A percentile compares a stretch with the other conserved stretches of the same genome.
Conservation (phyloP, 129 eudicot species). For the Pulicaria dysenterica region DNA sequence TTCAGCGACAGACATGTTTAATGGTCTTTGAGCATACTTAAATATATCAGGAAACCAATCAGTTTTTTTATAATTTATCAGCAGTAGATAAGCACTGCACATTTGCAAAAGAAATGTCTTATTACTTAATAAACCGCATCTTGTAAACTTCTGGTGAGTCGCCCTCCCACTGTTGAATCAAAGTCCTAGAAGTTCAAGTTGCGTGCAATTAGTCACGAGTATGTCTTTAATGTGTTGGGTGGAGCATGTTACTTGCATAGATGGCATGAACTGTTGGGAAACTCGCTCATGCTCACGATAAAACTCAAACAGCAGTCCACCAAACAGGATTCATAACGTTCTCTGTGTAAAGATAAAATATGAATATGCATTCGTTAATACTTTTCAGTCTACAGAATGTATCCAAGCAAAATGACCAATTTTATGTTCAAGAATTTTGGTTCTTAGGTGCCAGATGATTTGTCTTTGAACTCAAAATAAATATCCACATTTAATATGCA, state of each 20-base stretch:
- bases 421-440: neutral
- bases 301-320: slow-evolving; percentile 39
- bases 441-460: neutral
- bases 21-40: neutral
- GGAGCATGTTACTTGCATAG: slow-evolving; percentile 32
- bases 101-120: slow-evolving; percentile 29
- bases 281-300: slow-evolving; percentile 11
- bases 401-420: neutral
- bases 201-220: slow-evolving; percentile 33
- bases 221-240: slow-evolving; percentile 20
- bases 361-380: neutral
- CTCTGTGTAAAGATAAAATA: slow-evolving; percentile 22
- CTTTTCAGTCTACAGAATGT: slow-evolving; percentile 13
- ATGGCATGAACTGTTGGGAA: slow-evolving; percentile 28
- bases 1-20: slow-evolving; percentile 1
- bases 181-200: slow-evolving; percentile 33
- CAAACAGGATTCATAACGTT: slow-evolving; percentile 32
- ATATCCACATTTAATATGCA: slow-evolving; percentile 9
- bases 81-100: slow-evolving; percentile 24
- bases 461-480: neutral
- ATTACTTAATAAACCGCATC: slow-evolving; percentile 12
- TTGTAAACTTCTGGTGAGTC: slow-evolving; percentile 36
- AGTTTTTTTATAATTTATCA: neutral
- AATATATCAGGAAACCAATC: neutral
- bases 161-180: slow-evolving; percentile 25